These are phyloP conservation scores for Austroboletus festivus DNA, from an alignment of 768 basidiomycete species.

Conservation along the genomic window DNA sequence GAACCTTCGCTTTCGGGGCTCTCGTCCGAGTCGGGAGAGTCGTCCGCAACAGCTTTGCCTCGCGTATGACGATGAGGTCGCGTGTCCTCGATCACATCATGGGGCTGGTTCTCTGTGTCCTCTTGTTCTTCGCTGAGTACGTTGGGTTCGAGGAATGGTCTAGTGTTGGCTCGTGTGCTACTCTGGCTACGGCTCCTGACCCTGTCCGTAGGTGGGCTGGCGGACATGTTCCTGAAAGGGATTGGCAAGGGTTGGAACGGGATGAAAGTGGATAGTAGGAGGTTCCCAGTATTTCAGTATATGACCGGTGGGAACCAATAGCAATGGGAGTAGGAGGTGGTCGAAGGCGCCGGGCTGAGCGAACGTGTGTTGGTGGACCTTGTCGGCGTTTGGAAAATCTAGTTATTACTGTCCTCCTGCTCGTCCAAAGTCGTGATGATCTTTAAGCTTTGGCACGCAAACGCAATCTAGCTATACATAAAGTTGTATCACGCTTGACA, in stretches of 20 bases:
- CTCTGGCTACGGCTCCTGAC: conserved; percentile 61
- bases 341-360: conserved; percentile 33
- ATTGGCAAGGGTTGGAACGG: conserved; percentile 39
- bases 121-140: conserved; percentile 54
- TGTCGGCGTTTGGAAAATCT: conserved; percentile 15
- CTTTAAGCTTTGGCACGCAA: too few species aligned
- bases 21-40: conserved; percentile 39
- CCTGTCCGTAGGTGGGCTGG: conserved; percentile 46
- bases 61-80: conserved; percentile 14
- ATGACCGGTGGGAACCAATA: conserved; percentile 53
- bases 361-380: conserved; percentile 34
- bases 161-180: conserved; percentile 50
- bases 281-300: conserved; percentile 59
- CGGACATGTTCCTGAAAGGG: conserved; percentile 49
- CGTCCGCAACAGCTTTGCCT: conserved; percentile 46
- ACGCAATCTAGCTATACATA: too few species aligned
- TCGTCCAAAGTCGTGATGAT: too few species aligned
- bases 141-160: conserved; percentile 42
- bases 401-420: conserved; percentile 31
- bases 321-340: conserved; percentile 40
- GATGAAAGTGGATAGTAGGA: conserved; percentile 54
- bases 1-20: conserved; percentile 37
- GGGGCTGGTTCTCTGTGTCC: conserved; percentile 37
- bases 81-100: conserved; percentile 33
- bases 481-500: too few species aligned